Conservation (phyloP, 306 rosid species). For the Dalbergia cochinchinensis region DNA sequence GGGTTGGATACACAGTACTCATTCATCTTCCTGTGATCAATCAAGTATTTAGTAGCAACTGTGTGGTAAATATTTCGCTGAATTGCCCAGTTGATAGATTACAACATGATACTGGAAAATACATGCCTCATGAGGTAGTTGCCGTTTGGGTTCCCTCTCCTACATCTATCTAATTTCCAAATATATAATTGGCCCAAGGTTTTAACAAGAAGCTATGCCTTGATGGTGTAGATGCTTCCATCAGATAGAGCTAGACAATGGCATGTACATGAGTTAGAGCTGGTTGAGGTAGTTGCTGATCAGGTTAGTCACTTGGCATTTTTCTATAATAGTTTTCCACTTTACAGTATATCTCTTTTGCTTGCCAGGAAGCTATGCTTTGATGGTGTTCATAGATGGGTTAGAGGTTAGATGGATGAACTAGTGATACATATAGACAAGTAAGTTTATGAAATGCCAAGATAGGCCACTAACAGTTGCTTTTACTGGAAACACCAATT, state of each 20-base stretch:
- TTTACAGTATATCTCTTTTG: background rate
- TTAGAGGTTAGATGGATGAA: constrained; percentile 66
- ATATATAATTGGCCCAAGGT: constrained; percentile 97
- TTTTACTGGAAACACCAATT: constrained; percentile 78
- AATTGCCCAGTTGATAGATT: constrained; percentile 88
- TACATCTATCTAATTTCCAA: constrained; percentile 95
- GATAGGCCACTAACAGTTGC: constrained; percentile 81
- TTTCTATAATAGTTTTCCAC: constrained; percentile 15
- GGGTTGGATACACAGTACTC: constrained; percentile 92
- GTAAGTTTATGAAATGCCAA: constrained; percentile 68
- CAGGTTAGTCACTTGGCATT: constrained; percentile 62
- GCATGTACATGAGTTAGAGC: constrained; percentile 91
- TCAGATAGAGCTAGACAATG: constrained; percentile 92
- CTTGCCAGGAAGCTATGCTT: background rate
- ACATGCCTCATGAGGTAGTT: constrained; percentile 85
- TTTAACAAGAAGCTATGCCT: constrained; percentile 86
- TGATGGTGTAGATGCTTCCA: constrained; percentile 98
- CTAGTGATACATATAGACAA: constrained; percentile 64
- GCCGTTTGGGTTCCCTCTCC: constrained; percentile 93
- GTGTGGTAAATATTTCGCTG: constrained; percentile 72
- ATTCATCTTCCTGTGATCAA: constrained; percentile 91
- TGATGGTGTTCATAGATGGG: background rate
- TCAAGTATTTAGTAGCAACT: constrained; percentile 82
- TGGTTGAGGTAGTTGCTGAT: constrained; percentile 99
- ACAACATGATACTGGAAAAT: constrained; percentile 71